Conservation (phyloP, 106 monocot species). For the Agapanthus africanus region DNA sequence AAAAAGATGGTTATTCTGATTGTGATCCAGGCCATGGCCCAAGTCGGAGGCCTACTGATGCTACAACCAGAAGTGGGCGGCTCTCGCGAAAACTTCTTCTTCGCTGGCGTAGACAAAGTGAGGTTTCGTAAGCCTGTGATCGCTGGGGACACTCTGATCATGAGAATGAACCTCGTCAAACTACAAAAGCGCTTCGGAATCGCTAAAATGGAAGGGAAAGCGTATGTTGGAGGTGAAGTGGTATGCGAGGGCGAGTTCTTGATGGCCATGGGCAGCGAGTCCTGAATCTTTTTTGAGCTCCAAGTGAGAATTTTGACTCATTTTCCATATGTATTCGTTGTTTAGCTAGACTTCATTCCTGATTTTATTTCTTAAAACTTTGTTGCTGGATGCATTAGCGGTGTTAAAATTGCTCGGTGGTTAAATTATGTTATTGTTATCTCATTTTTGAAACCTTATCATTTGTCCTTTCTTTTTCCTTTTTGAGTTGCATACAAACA, state of each 20-base stretch:
- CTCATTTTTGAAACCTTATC: too few relatives aligned
- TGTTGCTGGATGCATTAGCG: too few relatives aligned
- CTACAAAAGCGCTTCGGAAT: slow-evolving; percentile 86
- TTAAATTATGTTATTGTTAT: too few relatives aligned
- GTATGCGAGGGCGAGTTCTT: slow-evolving; percentile 95
- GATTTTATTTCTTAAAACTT: too few relatives aligned
- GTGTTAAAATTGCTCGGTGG: too few relatives aligned
- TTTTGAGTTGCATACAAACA: too few relatives aligned
- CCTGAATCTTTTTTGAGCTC: too few relatives aligned
- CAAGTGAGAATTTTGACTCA: too few relatives aligned
- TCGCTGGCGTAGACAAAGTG: slow-evolving; percentile 92
- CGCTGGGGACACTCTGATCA: slow-evolving; percentile 87
- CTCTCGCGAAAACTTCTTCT: slow-evolving; percentile 86
- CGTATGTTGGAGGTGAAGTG: slow-evolving; percentile 79
- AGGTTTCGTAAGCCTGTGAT: slow-evolving; percentile 93
- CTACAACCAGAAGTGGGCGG: slow-evolving; percentile 84
- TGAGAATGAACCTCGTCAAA: slow-evolving; percentile 86
- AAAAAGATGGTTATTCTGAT: too few relatives aligned
- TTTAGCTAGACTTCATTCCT: too few relatives aligned
- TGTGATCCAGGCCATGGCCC: slow-evolving; percentile 93
- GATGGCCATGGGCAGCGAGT: slow-evolving; percentile 57
- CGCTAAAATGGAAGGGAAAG: slow-evolving; percentile 93
- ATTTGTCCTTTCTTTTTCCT: too few relatives aligned
- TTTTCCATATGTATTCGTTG: too few relatives aligned
- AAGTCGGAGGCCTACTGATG: slow-evolving; percentile 91